Evolutionary conservation across 805 yeast genomes (phyloP).

Genomic region (Candida hispaniensis): DNA sequence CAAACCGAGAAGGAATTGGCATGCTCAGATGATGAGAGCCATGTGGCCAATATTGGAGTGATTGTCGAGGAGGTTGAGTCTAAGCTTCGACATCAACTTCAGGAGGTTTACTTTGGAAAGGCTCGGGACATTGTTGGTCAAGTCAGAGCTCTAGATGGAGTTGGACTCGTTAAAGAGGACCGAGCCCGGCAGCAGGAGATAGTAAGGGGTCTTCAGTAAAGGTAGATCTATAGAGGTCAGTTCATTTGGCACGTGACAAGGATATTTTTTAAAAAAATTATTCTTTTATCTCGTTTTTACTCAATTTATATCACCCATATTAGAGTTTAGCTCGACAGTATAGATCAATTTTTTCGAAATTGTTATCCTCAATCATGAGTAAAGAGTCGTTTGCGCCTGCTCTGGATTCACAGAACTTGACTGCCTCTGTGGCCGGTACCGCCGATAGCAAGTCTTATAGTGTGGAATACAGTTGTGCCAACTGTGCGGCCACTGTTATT

Average conservation of each 20-base stretch:
- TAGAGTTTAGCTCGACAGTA: too few species aligned
- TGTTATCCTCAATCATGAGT: conserved; percentile 23
- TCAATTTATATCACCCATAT: too few species aligned
- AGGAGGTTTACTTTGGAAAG: conserved; percentile 92
- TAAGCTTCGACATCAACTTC: conserved; percentile 73
- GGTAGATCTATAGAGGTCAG: too few species aligned
- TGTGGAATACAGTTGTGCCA: conserved; percentile 89
- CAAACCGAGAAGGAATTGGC: conserved; percentile 49
- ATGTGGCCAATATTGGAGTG: conserved; percentile 75
- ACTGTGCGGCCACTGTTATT: conserved; percentile 83
- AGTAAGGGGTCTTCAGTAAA: conserved; percentile 12
- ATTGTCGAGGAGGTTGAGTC: conserved; percentile 82
- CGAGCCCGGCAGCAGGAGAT: conserved; percentile 14
- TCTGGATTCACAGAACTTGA: conserved; percentile 24
- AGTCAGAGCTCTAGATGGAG: conserved; percentile 32
- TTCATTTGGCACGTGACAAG: too few species aligned
- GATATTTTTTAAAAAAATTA: too few species aligned
- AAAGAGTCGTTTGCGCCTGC: conserved; percentile 32
- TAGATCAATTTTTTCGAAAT: too few species aligned
- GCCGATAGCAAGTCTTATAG: conserved; percentile 62
- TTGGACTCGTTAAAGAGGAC: conserved; percentile 9
- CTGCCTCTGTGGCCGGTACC: conserved; percentile 76
- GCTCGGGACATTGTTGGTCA: conserved; percentile 79
- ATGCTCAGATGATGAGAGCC: conserved; percentile 37
- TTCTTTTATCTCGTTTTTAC: too few species aligned